A percentile compares a stretch with the other conserved stretches of the same genome.
These are phyloP conservation scores for Talaromyces sp. DNA, from an alignment of 2,329 filamentous ascomycete species.

Conservation along the genomic window DNA sequence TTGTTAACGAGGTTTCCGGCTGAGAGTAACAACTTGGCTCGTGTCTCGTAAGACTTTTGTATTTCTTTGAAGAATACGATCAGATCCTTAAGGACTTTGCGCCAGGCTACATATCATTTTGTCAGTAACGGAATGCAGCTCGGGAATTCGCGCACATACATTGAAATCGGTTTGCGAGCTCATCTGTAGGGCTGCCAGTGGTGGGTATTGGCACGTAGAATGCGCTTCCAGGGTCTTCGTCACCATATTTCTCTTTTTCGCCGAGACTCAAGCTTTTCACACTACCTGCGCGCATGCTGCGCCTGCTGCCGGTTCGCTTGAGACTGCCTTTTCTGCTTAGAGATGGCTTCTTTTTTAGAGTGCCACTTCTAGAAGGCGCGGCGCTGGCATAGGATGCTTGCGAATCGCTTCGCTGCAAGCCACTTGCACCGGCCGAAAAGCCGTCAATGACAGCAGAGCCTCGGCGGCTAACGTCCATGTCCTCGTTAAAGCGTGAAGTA, in stretches of 20 bases:
- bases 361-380: slow-evolving; percentile 55
- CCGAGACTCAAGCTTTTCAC: slow-evolving; percentile 74
- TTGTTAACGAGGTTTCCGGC: slow-evolving; percentile 81
- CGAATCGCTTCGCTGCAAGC: slow-evolving; percentile 36
- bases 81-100: slow-evolving; percentile 89
- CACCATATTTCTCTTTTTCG: slow-evolving; percentile 52
- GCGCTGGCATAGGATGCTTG: slow-evolving; percentile 38
- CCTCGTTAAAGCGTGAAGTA: slow-evolving; percentile 35
- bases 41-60: slow-evolving; percentile 79
- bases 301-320: slow-evolving; percentile 72
- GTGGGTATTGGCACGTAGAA: slow-evolving; percentile 90
- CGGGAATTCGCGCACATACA: slow-evolving; percentile 43
- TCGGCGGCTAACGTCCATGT: slow-evolving; percentile 30
- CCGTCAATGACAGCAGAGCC: slow-evolving; percentile 29
- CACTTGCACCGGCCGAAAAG: slow-evolving; percentile 13
- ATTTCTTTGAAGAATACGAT: slow-evolving; percentile 93
- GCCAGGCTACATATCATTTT: slow-evolving; percentile 64
- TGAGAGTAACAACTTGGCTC: slow-evolving; percentile 75
- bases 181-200: slow-evolving; percentile 78
- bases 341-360: slow-evolving; percentile 83
- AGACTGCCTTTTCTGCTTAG: slow-evolving; percentile 68
- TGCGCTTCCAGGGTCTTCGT: slow-evolving; percentile 68
- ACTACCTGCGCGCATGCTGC: slow-evolving; percentile 79
- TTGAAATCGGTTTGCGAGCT: slow-evolving; percentile 82
- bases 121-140: slow-evolving; percentile 5